Conservation (phyloP, 208 protist species). For the Naegleria lovaniensis region DNA sequence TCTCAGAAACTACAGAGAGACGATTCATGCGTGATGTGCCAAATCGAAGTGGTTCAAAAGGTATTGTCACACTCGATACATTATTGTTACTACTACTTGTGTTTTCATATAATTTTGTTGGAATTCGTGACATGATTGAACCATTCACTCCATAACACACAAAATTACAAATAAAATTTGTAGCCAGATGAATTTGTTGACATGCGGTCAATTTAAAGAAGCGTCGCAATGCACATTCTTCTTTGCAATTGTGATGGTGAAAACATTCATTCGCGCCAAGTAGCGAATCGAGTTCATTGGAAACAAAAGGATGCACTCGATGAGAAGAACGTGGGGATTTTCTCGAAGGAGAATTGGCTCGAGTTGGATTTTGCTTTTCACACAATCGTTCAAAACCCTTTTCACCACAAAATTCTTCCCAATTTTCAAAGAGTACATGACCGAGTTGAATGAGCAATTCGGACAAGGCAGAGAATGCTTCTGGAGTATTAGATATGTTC, state of each 20-base stretch:
- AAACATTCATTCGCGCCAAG: no score
- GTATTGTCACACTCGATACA: no score
- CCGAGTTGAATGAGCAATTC: neutral
- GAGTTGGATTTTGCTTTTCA: neutral
- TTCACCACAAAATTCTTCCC: neutral
- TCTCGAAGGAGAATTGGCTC: neutral
- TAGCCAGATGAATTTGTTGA: neutral
- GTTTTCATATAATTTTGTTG: neutral
- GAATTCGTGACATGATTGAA: neutral
- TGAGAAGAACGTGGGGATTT: no score
- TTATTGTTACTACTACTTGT: no score
- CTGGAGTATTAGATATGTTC: no score
- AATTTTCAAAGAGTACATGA: neutral
- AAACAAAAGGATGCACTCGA: no score
- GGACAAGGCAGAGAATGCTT: neutral
- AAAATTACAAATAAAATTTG: neutral
- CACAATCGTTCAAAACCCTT: neutral
- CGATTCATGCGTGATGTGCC: no score
- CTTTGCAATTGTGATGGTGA: no score
- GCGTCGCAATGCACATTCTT: no score
- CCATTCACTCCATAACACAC: neutral
- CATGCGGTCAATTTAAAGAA: neutral
- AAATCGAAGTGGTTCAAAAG: no score
- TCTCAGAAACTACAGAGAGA: neutral
- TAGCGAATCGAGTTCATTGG: no score